A percentile compares a stretch with the other conserved stretches of the same genome.
phyloP scores from a whole-genome alignment of 805 yeast species.

The Aciculoconidium aculeatum region DNA sequence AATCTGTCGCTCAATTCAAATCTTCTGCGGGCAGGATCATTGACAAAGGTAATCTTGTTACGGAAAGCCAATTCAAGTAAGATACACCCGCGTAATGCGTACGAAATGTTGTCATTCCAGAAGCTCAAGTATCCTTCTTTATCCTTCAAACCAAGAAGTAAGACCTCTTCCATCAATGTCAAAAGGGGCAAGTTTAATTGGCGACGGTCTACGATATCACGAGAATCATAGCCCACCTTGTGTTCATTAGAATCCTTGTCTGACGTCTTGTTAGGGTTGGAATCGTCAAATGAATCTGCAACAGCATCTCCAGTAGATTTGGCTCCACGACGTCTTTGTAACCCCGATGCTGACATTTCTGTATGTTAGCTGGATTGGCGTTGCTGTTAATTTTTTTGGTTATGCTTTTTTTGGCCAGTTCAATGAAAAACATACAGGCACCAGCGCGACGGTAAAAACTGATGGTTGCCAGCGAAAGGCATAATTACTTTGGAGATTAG shows the following conservation, averaged over 20 bases:
- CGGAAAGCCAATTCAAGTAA: slow-evolving; percentile 87
- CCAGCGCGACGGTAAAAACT: too few species aligned
- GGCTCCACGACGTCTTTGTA: slow-evolving; percentile 74
- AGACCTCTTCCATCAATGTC: slow-evolving; percentile 94
- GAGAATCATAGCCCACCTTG: slow-evolving; percentile 78
- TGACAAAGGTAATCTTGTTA: slow-evolving; percentile 80
- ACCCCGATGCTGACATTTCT: slow-evolving; percentile 39
- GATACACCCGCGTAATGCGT: slow-evolving; percentile 93
- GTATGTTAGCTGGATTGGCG: too few species aligned
- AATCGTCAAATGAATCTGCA: slow-evolving; percentile 19
- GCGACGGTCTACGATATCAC: slow-evolving; percentile 44
- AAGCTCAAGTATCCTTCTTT: slow-evolving; percentile 94
- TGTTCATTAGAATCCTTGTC: slow-evolving; percentile 33
- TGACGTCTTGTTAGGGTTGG: slow-evolving; percentile 14
- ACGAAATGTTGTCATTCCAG: slow-evolving; percentile 97
- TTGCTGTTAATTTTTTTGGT: too few species aligned
- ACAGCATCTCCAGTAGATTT: slow-evolving; percentile 19
- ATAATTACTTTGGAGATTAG: too few species aligned
- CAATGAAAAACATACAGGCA: too few species aligned
- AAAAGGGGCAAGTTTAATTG: slow-evolving; percentile 55
- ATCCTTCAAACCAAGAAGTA: slow-evolving; percentile 89
- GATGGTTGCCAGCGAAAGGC: too few species aligned
- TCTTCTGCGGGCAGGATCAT: slow-evolving; percentile 87
- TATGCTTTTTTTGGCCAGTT: too few species aligned
- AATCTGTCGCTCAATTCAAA: slow-evolving; percentile 83